Evolutionary conservation across 2,329 filamentous ascomycete species (phyloP), one percentile per base, ranked within the genome.

Genomic region (Fusarium illudens): DNA sequence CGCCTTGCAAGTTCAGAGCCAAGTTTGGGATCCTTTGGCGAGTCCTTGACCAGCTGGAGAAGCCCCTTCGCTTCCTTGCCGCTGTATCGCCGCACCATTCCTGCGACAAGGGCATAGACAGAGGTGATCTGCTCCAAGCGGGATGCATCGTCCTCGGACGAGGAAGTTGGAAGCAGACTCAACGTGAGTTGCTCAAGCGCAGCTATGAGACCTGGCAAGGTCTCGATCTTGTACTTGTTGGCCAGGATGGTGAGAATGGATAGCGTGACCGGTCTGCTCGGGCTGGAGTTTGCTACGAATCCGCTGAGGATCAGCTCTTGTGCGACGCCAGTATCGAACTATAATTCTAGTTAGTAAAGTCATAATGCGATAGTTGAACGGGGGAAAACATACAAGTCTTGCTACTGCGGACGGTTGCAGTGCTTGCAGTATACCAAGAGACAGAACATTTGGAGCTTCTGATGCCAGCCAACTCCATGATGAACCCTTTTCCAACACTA

Each of bases 221-320:
- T 75, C 64, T 81, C 81, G 17, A 80, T 73, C 32, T 78, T 78
- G 70, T 80, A 79, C 64, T 84, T 85, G 70, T 85, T 84, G 50
- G 81, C 77, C 27, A 84, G 68, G 4, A 81, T 75, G 3, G 79
- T 77, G 11, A 84, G 72, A 11, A 84, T 79, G 0, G 77, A 78
- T 27, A 76, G 71, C 13, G 72, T 71, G 54, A 75, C 77, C 62
- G 75, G 65, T 67, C 71, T 62, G 33, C 68, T 67, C 25, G 69
- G 61, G 6, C 66, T 66, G 2, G 56, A 36, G 9, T 58, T 53
- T 10, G 70, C 48, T n/a, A 70, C 39, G 9, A 70, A 67, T 29
- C 73, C 71, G 33, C 75, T 74, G 4, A 77, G 52, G 9, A 81
- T 58, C 48, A 81, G 65, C 27, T 77, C 68, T 36, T 82, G 78